Base-by-base conservation (phyloP, 208 protist genomes). In the Leishmania braziliensis region DNA sequence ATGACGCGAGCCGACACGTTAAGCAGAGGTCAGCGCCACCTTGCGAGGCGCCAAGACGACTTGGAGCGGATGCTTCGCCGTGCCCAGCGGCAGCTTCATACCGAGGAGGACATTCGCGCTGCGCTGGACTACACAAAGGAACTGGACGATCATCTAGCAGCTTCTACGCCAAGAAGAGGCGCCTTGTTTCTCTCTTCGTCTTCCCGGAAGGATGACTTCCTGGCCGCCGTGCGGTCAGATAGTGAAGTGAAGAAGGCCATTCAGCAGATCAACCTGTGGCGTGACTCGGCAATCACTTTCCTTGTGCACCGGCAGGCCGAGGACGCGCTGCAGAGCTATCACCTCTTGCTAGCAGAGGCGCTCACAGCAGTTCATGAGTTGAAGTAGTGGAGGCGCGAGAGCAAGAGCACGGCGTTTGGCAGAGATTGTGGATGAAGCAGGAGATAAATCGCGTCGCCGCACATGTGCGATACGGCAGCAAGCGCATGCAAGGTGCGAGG, bases 321-420 rank as follows among this genome's bases (percentile, higher is more conserved):
- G 60, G 90, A 95, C 26, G 91, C 88, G 62, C 78, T 97, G 18
- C 76, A 81, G 26, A 84, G 88, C 66, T 96, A 97, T 79, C 85
- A 93, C 29, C 12, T 94, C 5, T 77, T 97, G 5, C 78, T 97
- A 12, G 87, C 90, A 2, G 89, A 95, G 71, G 92, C 92, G 5
- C 82, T 97, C 1, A 95, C 90, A 16, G 83, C 86, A 23, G 85
- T 90, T 54, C 81, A 90, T 62, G 69, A 77, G 65, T 20, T 86
- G 83, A 74, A 84, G 63, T 88, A 68, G 46, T 75, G 26, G 18
- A 51, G 39, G 8, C 0, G 43, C 33, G 36, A 48, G 33, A 0
- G 46, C 0, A 70, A 46, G 65, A 8, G 65, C 36, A 16, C 18
- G 33, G 12, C 3, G 18, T 36, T 12, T 12, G 4, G 26, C 33